phyloP scores from a whole-genome alignment of 352 stramenopile genomes.

The Phytopythium chamaehyphon region DNA sequence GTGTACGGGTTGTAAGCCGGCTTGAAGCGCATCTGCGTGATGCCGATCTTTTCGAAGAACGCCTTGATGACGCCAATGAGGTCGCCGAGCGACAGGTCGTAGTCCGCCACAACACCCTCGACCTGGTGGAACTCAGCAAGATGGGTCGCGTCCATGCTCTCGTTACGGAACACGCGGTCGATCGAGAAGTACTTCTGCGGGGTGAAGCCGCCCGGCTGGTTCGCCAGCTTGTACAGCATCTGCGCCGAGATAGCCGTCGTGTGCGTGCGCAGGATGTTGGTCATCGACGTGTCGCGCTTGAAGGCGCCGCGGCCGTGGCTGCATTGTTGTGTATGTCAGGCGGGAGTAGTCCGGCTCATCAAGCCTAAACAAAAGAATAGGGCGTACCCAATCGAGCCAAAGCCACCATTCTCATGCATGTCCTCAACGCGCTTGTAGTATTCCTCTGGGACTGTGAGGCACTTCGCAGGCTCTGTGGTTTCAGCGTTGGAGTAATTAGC shows the following conservation, averaged over 20 bases:
- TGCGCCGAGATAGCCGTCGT: conserved; percentile 98
- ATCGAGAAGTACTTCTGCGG: conserved; percentile 99
- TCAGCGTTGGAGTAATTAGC: neutral
- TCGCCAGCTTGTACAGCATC: conserved; percentile 98
- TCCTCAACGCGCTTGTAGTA: conserved; percentile 98
- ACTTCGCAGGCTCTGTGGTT: conserved; percentile 59
- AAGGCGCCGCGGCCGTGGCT: conserved; percentile 83
- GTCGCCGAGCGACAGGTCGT: conserved; percentile 97
- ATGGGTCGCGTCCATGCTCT: conserved; percentile 99
- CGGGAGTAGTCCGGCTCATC: too few relatives aligned
- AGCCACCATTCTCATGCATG: conserved; percentile 97
- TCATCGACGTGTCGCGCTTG: conserved; percentile 96
- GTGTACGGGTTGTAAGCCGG: conserved; percentile 99
- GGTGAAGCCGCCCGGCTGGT: conserved; percentile 95
- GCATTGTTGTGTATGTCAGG: too few relatives aligned
- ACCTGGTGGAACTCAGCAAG: conserved; percentile 99
- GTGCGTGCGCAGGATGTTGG: conserved; percentile 99
- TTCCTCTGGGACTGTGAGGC: conserved; percentile 93
- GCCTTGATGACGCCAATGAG: conserved; percentile 99
- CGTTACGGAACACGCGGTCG: conserved; percentile 99
- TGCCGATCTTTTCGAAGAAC: conserved; percentile 99
- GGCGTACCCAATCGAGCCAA: conserved; percentile 96
- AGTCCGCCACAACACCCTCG: conserved; percentile 98
- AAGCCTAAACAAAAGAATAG: too few relatives aligned
- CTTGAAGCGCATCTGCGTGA: conserved; percentile 99